These are phyloP conservation scores for Tolypocladium tropicale DNA, from an alignment of 2,329 filamentous ascomycete genomes.

Conservation along the genomic window DNA sequence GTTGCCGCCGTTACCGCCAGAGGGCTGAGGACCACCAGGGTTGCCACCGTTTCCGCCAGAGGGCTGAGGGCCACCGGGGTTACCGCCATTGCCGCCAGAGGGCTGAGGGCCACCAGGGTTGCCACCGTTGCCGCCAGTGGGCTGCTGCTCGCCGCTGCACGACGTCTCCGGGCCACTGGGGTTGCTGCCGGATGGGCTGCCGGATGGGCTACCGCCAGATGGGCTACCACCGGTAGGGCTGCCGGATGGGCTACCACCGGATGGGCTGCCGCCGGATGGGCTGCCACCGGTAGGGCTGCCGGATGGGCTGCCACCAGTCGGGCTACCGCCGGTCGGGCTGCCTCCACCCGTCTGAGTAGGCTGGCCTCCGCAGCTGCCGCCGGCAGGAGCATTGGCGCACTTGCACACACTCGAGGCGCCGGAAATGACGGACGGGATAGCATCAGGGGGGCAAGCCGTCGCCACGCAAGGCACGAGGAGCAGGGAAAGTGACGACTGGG, in stretches of 20 bases:
- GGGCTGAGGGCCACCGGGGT: background rate
- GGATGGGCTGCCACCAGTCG: background rate
- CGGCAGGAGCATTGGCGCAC: slow-evolving; percentile 6
- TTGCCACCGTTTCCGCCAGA: background rate
- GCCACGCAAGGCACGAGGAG: slow-evolving; percentile 17
- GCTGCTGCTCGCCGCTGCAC: no score
- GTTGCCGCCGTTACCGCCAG: background rate
- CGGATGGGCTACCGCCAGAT: no score
- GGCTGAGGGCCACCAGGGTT: background rate
- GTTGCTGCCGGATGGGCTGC: no score
- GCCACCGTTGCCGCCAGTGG: background rate
- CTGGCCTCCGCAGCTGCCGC: slow-evolving; percentile 1
- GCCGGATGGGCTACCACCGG: background rate
- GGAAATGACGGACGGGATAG: slow-evolving; percentile 13
- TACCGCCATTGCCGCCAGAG: background rate
- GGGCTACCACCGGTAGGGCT: background rate
- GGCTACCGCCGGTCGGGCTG: background rate
- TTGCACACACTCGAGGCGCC: slow-evolving; percentile 14
- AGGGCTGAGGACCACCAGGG: no score
- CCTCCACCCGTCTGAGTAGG: slow-evolving; percentile 1
- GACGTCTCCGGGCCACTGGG: no score
- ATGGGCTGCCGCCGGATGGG: background rate
- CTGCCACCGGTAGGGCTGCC: background rate
- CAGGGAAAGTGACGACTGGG: slow-evolving; percentile 11
- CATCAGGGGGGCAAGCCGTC: slow-evolving; percentile 12